A percentile compares a stretch with the other conserved stretches of the same genome.
Evolutionary conservation across 257 asterid species (phyloP).

Genomic region (Solanum paucissectum): DNA sequence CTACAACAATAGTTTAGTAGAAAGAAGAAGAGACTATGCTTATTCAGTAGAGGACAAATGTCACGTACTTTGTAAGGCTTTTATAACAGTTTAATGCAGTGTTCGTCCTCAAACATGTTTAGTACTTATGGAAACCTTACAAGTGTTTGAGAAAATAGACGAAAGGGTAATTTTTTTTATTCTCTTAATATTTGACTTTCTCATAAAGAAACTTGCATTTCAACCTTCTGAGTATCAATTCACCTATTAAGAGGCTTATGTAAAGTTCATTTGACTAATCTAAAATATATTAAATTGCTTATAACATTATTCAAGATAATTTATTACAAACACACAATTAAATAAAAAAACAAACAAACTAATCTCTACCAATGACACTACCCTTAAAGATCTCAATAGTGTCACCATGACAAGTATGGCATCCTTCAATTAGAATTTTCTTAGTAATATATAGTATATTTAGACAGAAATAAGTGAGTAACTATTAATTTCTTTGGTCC

Average conservation of each 20-base stretch:
- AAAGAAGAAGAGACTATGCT: too few relatives aligned
- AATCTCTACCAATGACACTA: slow-evolving; percentile 41
- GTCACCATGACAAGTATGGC: not conserved
- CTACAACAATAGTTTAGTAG: too few relatives aligned
- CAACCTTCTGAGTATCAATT: not conserved
- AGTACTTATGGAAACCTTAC: not conserved
- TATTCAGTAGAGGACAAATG: too few relatives aligned
- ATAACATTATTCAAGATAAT: not conserved
- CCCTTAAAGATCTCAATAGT: slow-evolving; percentile 12
- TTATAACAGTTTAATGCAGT: too few relatives aligned
- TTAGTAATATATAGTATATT: slow-evolving; percentile 11
- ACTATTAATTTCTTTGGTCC: slow-evolving; percentile 19
- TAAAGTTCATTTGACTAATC: not conserved
- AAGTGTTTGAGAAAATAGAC: not conserved
- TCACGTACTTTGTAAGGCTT: not conserved
- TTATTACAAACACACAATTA: not conserved
- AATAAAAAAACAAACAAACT: not conserved
- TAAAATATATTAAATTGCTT: not conserved
- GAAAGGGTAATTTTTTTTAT: not conserved
- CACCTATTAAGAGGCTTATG: not conserved
- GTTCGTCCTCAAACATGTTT: not conserved
- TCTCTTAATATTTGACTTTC: not conserved
- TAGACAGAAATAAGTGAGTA: slow-evolving; percentile 3
- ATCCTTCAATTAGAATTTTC: slow-evolving; percentile 26
- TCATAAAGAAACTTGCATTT: not conserved